Evolutionary conservation across 257 asterid genomes (phyloP), one percentile per base, ranked within the genome.

Genomic region (Primulina tabacum): DNA sequence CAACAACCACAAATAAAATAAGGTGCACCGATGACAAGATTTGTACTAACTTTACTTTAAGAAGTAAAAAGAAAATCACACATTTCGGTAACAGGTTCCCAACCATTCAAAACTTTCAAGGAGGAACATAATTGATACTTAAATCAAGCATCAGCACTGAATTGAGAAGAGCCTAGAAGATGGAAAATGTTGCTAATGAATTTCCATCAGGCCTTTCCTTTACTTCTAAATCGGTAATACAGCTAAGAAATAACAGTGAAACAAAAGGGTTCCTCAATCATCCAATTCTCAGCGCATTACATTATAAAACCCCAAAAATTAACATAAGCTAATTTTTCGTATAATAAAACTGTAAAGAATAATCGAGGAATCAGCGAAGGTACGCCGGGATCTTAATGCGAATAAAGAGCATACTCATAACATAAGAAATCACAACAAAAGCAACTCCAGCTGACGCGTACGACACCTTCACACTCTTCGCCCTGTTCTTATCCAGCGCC

Each of bases 371-470:
- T 92, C 90, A 93, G 26, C 78, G 88, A 73, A 91, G 96, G 69
- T 91, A 94, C 29, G 58, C 90, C 0, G 97, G 96, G 81, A 93
- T 89, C 95, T 94, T 91, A 76, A 94, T 94, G 74, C 97, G 89
- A 79, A 93, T 73, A 74, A 93, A 93, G 29, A 89, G 82, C 92
- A 93, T 90, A 75, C 91, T 89, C 99, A 93, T 93, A 69, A 89
- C 96, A 68, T 93, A 91, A 29, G 96, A 73, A 32, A 93, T 82
- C 38, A 86, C 91, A 26, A 91, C 84, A 84, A 76, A 91, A 8
- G 86, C 84, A 71, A 88, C 74, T 40, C 96, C 99, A 4, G 97
- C 87, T 1, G 88, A 58, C 16, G 97, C 94, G 70, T 83, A 89
- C 60, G 96, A 86, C 55, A 75, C 87, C 96, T 91, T 94, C 35